Percentiles rank a stretch among this genome's conserved stretches.
Conservation (phyloP, 2,329 filamentous ascomycete species). For the Ceratocystis ficicola region DNA sequence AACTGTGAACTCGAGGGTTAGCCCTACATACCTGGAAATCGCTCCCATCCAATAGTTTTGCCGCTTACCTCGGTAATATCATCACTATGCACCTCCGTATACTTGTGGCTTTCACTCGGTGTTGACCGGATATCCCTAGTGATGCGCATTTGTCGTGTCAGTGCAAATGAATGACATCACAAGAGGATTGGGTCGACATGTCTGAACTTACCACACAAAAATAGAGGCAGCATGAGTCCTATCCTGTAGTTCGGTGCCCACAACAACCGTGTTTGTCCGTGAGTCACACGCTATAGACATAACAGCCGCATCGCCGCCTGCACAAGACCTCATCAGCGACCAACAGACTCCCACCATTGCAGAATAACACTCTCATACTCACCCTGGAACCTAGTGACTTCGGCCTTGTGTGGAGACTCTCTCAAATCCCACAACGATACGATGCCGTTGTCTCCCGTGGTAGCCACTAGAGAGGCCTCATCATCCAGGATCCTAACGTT, state of each 20-base stretch:
- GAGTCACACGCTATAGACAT: slow-evolving; percentile 53
- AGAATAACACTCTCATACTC: neutral
- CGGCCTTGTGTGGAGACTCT: slow-evolving; percentile 31
- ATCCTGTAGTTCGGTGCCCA: slow-evolving; percentile 60
- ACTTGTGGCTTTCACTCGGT: slow-evolving; percentile 39
- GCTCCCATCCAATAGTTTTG: slow-evolving; percentile 2
- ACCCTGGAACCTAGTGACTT: slow-evolving; percentile 38
- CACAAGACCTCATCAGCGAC: slow-evolving; percentile 4
- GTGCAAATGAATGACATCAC: neutral
- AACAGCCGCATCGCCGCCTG: slow-evolving; percentile 35
- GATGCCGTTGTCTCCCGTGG: slow-evolving; percentile 58
- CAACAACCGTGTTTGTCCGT: slow-evolving; percentile 48
- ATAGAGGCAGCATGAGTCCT: slow-evolving; percentile 50
- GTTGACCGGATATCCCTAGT: slow-evolving; percentile 46
- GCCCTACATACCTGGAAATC: neutral
- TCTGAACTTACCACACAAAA: slow-evolving; percentile 43
- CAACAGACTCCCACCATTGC: neutral
- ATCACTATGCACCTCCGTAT: slow-evolving; percentile 55
- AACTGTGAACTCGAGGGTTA: slow-evolving; percentile 24
- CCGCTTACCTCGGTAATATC: slow-evolving; percentile 44
- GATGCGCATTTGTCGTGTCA: neutral
- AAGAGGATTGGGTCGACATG: neutral
- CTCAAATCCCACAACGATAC: slow-evolving; percentile 56
- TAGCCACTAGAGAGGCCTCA: slow-evolving; percentile 46
- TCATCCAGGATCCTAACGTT: slow-evolving; percentile 46